These are phyloP conservation scores for Podila epigama DNA, from an alignment of 192 early-diverging fungal genomes.

Conservation along the genomic window DNA sequence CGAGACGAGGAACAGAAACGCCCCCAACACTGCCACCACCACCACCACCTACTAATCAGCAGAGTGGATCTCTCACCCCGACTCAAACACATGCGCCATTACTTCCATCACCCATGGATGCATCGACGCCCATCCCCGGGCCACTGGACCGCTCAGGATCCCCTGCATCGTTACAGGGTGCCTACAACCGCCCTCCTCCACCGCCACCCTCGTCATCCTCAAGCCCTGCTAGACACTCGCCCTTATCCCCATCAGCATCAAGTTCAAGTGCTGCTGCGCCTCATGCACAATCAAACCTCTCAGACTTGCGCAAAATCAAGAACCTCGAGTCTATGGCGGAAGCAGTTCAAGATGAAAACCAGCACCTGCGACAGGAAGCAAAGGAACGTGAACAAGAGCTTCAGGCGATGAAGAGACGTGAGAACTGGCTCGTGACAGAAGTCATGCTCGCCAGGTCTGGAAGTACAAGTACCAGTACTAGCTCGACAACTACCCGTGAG, in stretches of 20 bases:
- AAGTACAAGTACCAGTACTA: not conserved
- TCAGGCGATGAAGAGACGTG: constrained; percentile 24
- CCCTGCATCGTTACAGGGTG: constrained; percentile 3
- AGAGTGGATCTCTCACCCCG: not conserved
- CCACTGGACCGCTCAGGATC: constrained; percentile 24
- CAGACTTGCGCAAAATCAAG: constrained; percentile 20
- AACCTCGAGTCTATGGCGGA: constrained; percentile 7
- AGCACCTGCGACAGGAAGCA: constrained; percentile 9
- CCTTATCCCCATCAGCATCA: not conserved
- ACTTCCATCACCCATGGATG: constrained; percentile 5
- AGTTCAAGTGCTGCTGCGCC: not conserved
- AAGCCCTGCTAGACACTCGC: constrained; percentile 9
- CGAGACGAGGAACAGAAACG: no score
- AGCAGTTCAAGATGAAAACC: constrained; percentile 17
- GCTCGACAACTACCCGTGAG: no score
- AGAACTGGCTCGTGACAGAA: constrained; percentile 41
- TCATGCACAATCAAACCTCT: not conserved
- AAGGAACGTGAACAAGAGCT: constrained; percentile 4
- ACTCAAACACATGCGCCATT: constrained; percentile 1
- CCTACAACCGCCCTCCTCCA: not conserved
- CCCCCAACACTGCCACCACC: no score
- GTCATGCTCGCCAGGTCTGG: constrained; percentile 14
- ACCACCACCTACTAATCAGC: constrained; percentile 3
- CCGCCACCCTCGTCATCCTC: not conserved
- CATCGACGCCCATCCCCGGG: constrained; percentile 47